Evolutionary conservation across 2,329 filamentous ascomycete species (phyloP).

Genomic region (Cytospora leucostoma): DNA sequence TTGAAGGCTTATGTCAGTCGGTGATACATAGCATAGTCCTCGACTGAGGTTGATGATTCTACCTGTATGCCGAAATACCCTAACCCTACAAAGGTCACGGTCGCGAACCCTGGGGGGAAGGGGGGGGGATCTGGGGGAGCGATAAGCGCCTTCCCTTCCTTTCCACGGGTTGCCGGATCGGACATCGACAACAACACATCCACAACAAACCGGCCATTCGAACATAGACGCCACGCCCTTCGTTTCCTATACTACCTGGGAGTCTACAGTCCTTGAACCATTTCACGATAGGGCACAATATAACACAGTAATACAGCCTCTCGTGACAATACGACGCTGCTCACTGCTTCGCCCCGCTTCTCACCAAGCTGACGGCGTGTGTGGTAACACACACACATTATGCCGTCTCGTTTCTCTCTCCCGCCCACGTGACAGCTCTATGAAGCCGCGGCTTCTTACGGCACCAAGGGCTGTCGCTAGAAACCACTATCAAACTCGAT

Average conservation of each 20-base stretch:
- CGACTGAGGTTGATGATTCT: too few species aligned
- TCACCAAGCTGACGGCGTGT: background rate
- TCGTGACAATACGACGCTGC: background rate
- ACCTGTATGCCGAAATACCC: too few species aligned
- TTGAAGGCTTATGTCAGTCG: too few species aligned
- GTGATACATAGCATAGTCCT: too few species aligned
- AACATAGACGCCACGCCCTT: background rate
- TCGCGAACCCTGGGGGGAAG: background rate
- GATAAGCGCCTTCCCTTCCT: background rate
- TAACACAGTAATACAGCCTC: background rate
- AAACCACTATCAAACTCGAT: too few species aligned
- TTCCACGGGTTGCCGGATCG: background rate
- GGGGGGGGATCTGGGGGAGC: background rate
- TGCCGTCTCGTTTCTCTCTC: conserved; percentile 3
- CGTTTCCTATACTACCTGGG: background rate
- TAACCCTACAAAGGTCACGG: background rate
- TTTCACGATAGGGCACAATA: background rate
- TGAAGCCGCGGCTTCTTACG: background rate
- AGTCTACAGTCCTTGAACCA: too few species aligned
- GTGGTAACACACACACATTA: background rate
- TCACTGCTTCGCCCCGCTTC: background rate
- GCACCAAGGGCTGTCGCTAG: background rate
- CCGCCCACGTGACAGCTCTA: conserved; percentile 2
- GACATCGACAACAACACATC: background rate
- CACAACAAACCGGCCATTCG: background rate